A percentile compares a stretch with the other conserved stretches of the same genome.
phyloP scores from a whole-genome alignment of 225 moss, liverwort and hornwort genomes.

The Marchantia polymorpha region DNA sequence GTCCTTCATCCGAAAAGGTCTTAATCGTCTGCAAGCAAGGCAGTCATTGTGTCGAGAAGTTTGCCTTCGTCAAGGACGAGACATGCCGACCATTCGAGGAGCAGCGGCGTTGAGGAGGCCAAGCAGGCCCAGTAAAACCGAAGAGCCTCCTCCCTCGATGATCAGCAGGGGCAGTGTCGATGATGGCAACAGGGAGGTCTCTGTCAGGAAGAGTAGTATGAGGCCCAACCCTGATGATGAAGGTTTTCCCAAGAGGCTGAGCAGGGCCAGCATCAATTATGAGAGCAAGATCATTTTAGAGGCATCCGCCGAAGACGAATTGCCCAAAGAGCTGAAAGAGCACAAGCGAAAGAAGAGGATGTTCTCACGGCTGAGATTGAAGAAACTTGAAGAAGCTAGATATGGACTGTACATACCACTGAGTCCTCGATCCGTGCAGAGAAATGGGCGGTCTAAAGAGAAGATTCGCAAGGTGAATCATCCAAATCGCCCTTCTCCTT shows the following conservation, averaged over 20 bases:
- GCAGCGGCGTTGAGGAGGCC: neutral
- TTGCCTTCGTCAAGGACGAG: neutral
- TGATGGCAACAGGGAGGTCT: no score
- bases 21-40: neutral
- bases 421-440: constrained; percentile 42
- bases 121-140: no score
- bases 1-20: neutral
- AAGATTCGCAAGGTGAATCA: constrained; percentile 34
- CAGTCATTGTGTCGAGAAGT: neutral
- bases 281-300: neutral
- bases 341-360: constrained; percentile 22
- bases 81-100: neutral
- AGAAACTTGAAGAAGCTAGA: constrained; percentile 37
- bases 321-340: constrained; percentile 16
- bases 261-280: neutral
- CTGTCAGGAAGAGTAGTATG: neutral
- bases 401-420: constrained; percentile 37
- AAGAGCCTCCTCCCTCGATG: neutral
- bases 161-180: neutral
- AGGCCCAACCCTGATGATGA: neutral
- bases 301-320: neutral
- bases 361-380: constrained; percentile 34
- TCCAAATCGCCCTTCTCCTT: neutral
- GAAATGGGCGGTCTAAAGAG: constrained; percentile 35
- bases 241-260: neutral